Base-by-base conservation (phyloP, 1,139 yeast species). In the Pichia sp. region DNA sequence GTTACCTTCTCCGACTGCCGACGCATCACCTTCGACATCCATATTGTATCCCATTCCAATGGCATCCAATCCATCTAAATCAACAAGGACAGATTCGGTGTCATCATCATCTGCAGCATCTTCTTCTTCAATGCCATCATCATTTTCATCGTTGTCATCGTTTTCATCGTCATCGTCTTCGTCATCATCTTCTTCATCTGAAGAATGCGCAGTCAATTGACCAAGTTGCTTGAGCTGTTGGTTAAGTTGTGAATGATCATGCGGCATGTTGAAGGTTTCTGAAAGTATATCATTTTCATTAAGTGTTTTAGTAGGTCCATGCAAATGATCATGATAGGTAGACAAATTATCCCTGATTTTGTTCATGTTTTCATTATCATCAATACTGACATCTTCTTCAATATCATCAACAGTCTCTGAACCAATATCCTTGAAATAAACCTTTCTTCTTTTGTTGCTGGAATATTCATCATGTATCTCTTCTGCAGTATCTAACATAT, bases 201-300 rank as follows among this genome's bases (percentile, higher is more conserved):
- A 15, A 38, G 47, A 19, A 52, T 45, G 43, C 49, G 53, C 17
- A 48, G 60, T 44, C 50, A 57, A 46, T 50, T 42, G 40, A 46
- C 50, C 18, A 15, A 53, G 60, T 36, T 57, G 61, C 35, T 58
- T 58, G 28, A 61, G 50, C 42, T 61, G 63, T 37, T 58, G 62
- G 37, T 61, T 60, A 11, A 61, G 51, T 38, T 60, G 63, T 3
- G 61, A 51, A 43, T 60, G 63, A 42, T 60, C 63, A 21, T 46
- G 53, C 9, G 45, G 46, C 10, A 45, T 24, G n/a, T 38, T 17
- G 11, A 49, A 49, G 10, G 22, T 30, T 22, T 44, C 47, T 14
- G 47, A 22, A 10, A 48, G 35, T 17, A 42, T 7, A n/a, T n/a
- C n/a, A n/a, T 38, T 30, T 9, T 42, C 28, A n/a, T 38, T 42